A percentile compares a stretch with the other conserved stretches of the same genome.
phyloP scores from a whole-genome alignment of 345 rosid genomes.

The Eutrema heterophyllum region DNA sequence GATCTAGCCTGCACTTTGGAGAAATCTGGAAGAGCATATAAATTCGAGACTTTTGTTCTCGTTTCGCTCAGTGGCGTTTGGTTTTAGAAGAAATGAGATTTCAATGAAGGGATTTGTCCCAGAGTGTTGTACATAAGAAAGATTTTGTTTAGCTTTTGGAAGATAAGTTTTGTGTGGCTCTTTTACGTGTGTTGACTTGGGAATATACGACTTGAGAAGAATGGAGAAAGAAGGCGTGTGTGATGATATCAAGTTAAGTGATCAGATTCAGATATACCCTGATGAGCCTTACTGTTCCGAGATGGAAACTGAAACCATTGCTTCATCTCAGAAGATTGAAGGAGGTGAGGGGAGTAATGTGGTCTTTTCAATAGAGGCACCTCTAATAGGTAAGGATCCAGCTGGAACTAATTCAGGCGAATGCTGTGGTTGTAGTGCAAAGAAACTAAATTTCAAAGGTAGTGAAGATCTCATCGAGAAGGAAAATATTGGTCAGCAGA shows the following conservation, averaged over 20 bases:
- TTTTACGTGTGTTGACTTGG: neutral
- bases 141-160: neutral
- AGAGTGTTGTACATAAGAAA: neutral
- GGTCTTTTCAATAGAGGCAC: conserved; percentile 61
- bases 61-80: neutral
- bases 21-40: neutral
- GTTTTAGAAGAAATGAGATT: neutral
- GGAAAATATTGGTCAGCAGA: conserved; percentile 44
- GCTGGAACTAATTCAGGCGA: conserved; percentile 34
- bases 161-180: neutral
- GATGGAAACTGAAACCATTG: conserved; percentile 45
- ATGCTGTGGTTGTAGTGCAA: conserved; percentile 45
- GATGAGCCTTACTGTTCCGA: conserved; percentile 33
- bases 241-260: conserved; percentile 17
- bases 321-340: conserved; percentile 36
- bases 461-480: conserved; percentile 44
- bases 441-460: conserved; percentile 41
- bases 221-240: conserved; percentile 12
- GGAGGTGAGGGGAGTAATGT: conserved; percentile 56
- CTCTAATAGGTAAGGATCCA: conserved; percentile 43
- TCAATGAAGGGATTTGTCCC: neutral
- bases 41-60: neutral
- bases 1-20: neutral
- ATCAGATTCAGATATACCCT: conserved; percentile 10
- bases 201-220: neutral